These are phyloP conservation scores for Plasmopara viticola DNA, from an alignment of 352 stramenopile genomes.

Conservation along the genomic window DNA sequence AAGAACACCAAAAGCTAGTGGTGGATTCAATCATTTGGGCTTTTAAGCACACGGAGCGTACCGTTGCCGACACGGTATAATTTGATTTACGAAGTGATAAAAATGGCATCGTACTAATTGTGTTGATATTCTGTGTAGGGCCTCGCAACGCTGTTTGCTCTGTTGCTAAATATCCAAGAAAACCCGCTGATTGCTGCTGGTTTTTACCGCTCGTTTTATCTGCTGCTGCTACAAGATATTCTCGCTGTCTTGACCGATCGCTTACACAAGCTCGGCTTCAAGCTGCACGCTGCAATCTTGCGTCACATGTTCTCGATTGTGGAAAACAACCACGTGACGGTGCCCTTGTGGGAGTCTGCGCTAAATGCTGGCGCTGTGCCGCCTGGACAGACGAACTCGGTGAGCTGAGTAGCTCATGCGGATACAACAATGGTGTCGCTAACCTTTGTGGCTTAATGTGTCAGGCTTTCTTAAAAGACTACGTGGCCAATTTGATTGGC, in stretches of 20 bases:
- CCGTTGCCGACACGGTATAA: constrained; percentile 94
- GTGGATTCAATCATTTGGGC: constrained; percentile 99
- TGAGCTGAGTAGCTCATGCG: constrained; percentile 16
- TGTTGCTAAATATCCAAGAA: constrained; percentile 95
- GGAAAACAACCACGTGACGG: constrained; percentile 93
- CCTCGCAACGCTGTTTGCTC: constrained; percentile 94
- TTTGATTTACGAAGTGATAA: not conserved
- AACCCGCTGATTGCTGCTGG: constrained; percentile 92
- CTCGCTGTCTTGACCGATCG: constrained; percentile 97
- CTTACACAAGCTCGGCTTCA: constrained; percentile 98
- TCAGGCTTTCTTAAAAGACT: constrained; percentile 92
- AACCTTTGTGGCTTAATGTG: not conserved
- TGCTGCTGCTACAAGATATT: constrained; percentile 92
- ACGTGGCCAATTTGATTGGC: constrained; percentile 95
- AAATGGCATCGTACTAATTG: not conserved
- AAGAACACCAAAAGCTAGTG: constrained; percentile 97
- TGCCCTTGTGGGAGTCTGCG: constrained; percentile 93
- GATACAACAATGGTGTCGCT: not conserved
- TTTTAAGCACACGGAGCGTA: constrained; percentile 99
- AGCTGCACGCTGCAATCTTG: constrained; percentile 96
- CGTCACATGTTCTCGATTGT: constrained; percentile 98
- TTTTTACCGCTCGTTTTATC: constrained; percentile 98
- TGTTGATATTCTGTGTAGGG: constrained; percentile 37
- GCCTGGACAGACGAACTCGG: constrained; percentile 72
- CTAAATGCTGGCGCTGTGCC: constrained; percentile 59